These are phyloP conservation scores for Saksenaea oblongispora DNA, from an alignment of 371 early-diverging fungal species.

Conservation along the genomic window DNA sequence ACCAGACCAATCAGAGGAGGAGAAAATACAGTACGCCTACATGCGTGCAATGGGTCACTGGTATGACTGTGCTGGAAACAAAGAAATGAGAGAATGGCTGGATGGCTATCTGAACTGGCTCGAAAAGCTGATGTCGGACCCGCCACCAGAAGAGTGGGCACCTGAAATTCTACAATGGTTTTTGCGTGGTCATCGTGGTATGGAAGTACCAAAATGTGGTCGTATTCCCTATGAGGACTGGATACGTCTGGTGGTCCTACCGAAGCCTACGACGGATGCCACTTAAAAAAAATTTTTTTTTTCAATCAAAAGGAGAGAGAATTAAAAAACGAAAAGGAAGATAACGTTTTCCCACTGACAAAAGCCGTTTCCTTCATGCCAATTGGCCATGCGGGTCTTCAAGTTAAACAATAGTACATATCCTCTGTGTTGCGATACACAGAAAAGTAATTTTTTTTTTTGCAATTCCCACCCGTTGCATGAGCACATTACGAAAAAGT, in stretches of 20 bases:
- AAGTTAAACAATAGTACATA: background rate
- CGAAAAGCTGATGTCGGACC: constrained; percentile 7
- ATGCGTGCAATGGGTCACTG: constrained; percentile 26
- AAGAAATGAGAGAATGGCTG: constrained; percentile 21
- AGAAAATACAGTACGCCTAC: constrained; percentile 12
- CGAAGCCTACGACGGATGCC: background rate
- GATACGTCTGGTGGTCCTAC: constrained; percentile 8
- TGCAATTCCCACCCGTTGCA: background rate
- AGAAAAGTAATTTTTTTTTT: background rate
- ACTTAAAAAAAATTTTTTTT: background rate
- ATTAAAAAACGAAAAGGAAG: no score
- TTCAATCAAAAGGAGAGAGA: background rate
- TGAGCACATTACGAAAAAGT: background rate
- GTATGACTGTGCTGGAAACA: constrained; percentile 28
- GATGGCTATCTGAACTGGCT: constrained; percentile 29
- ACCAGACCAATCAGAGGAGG: background rate
- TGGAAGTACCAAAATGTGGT: constrained; percentile 14
- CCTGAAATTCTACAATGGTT: constrained; percentile 12
- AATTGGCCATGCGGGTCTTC: background rate
- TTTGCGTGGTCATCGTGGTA: constrained; percentile 17
- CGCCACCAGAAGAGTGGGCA: constrained; percentile 18
- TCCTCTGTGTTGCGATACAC: background rate
- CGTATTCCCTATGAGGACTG: constrained; percentile 24
- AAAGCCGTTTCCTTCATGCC: background rate
- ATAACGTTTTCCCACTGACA: no score